Evolutionary conservation across 106 monocot genomes (phyloP), one percentile per base, ranked within the genome.

Genomic region (Acanthochlamys bracteata): DNA sequence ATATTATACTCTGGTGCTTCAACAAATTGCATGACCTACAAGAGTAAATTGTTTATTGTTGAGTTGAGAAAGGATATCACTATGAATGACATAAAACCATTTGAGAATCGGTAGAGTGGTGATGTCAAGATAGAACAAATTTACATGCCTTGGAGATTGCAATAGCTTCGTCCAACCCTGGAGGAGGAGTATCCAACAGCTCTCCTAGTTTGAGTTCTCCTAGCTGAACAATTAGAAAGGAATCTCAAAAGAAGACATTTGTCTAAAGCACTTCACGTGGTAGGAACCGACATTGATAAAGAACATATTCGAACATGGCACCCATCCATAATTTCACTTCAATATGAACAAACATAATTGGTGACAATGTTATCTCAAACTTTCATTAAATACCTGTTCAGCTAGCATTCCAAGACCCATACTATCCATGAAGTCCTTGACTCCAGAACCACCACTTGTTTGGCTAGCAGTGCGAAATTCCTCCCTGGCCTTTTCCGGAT

Each of bases 341-440:
- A n/a, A n/a, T n/a, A n/a, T n/a, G n/a, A n/a, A n/a, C n/a, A n/a
- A n/a, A n/a, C n/a, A n/a, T n/a, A n/a, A n/a, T n/a, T n/a, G n/a
- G n/a, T n/a, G n/a, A n/a, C n/a, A n/a, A n/a, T n/a, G n/a, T n/a
- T n/a, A n/a, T n/a, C n/a, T n/a, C n/a, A n/a, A n/a, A n/a, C n/a
- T n/a, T n/a, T n/a, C n/a, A n/a, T n/a, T n/a, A n/a, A n/a, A n/a
- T 77, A 96, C 95, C 95, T 96, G 95, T 25, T 96, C 96, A 24
- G 67, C 90, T 66, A 96, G 73, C 74, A 91, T 79, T 61, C 96
- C 96, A 67, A 96, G 91, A 24, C 96, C 96, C 96, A 96, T 85
- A 64, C 88, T 88, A 45, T 96, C 96, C 91, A 96, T 96, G 61
- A 96, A 85, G 68, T 96, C 91, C 75, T 96, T 96, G 41, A 96